Evolutionary conservation across 305 asterid species (phyloP), one percentile per base, ranked within the genome.

Genomic region (Solanum hybrid): DNA sequence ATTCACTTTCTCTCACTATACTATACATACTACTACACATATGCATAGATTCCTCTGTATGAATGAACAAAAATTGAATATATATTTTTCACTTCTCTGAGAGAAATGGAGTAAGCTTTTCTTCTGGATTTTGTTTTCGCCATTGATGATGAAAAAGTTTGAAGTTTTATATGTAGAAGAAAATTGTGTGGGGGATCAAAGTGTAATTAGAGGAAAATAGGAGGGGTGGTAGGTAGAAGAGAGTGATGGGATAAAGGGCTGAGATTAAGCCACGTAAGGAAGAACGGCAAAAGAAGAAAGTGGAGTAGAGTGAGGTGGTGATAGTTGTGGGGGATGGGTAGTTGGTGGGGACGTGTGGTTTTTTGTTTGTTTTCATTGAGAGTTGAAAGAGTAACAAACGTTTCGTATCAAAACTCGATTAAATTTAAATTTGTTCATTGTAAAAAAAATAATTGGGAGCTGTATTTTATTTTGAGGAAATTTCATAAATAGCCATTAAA

Each of bases 201-300:
- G 28, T 91, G 95, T 86, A 91, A 93, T 91, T 86, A 89, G 75
- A 81, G 75, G 57, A 86, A 91, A 90, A n/a, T 86, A 20, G 51
- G 12, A 89, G 94, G 93, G 90, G 90, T 57, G 34, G 20, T 46
- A 76, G 79, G 82, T 42, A 37, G 37, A 75, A 79, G 87, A 71
- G 75, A 79, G 18, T 84, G 29, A 7, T n/a, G 13, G 18, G 46
- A 86, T 88, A 20, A 79, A 90, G 77, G 93, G 94, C 36, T 82
- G 1, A 71, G 89, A 91, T 92, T 29, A n/a, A 35, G 92, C 91
- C 97, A 91, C 94, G 93, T 95, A 90, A 87, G 80, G 24, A 61
- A n/a, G 64, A 84, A 74, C 39, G 74, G 82, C 71, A 89, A 35
- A 51, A 90, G 87, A n/a, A 83, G 93, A 24, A 91, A 88, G 76